Conservation (phyloP, 140 eudicot genomes). For the Oenanthe javanica region DNA sequence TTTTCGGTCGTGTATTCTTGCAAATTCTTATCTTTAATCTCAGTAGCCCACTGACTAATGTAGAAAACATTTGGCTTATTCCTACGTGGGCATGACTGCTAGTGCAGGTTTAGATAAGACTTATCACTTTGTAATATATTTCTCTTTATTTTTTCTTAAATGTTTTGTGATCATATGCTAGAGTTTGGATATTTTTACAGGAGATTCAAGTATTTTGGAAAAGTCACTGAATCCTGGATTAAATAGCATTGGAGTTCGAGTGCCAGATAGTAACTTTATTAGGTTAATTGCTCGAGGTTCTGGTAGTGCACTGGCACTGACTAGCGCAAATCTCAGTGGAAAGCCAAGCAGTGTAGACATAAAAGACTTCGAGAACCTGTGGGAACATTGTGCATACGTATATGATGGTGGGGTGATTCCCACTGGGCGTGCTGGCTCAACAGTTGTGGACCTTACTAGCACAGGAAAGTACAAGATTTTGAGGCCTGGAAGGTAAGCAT, state of each 20-base stretch:
- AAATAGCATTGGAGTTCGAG: constrained; percentile 82
- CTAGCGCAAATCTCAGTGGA: constrained; percentile 96
- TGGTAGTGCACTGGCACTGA: constrained; percentile 83
- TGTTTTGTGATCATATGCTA: neutral
- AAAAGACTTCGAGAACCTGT: constrained; percentile 67
- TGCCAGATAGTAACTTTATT: constrained; percentile 78
- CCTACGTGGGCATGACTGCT: neutral
- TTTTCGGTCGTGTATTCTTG: neutral
- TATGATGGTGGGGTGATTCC: constrained; percentile 88
- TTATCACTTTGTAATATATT: neutral
- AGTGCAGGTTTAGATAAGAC: neutral
- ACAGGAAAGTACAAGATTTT: constrained; percentile 66
- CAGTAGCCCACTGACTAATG: neutral
- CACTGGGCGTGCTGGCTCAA: constrained; percentile 91
- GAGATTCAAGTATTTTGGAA: constrained; percentile 86
- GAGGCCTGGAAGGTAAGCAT: constrained; percentile 76
- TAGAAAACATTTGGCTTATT: neutral
- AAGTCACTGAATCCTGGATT: constrained; percentile 82
- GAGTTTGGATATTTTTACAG: constrained; percentile 27
- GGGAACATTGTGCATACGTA: constrained; percentile 77
- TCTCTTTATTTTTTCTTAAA: neutral
- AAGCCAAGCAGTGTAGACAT: constrained; percentile 71
- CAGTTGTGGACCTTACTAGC: constrained; percentile 71
- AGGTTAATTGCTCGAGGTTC: constrained; percentile 69
- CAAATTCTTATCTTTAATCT: neutral